A percentile compares a stretch with the other conserved stretches of the same genome.
Evolutionary conservation across 257 asterid species (phyloP).

Genomic region (Plantago ovata): DNA sequence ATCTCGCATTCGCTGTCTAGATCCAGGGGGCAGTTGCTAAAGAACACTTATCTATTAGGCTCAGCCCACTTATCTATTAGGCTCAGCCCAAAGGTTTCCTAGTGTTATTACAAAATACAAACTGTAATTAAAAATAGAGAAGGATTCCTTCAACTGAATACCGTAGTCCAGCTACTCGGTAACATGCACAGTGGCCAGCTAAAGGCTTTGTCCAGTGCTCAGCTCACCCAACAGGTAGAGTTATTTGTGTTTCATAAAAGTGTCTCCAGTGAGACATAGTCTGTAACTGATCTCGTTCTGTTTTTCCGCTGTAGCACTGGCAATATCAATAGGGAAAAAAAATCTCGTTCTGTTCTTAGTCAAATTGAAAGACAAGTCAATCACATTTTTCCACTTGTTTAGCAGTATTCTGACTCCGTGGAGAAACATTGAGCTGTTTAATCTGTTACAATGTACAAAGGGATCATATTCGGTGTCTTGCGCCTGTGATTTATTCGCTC

Average conservation of each 20-base stretch:
- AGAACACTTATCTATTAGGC: too few species aligned
- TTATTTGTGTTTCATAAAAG: neutral
- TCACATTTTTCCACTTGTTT: constrained; percentile 11
- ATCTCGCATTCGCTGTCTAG: neutral
- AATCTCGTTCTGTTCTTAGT: neutral
- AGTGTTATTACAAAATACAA: too few species aligned
- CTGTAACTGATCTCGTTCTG: too few species aligned
- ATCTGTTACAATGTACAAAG: neutral
- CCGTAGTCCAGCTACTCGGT: constrained; percentile 72
- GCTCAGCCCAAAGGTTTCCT: too few species aligned
- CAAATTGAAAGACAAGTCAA: neutral
- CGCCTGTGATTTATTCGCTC: too few species aligned
- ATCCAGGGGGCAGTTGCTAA: constrained; percentile 2
- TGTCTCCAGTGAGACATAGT: neutral
- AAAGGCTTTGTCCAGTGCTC: constrained; percentile 44
- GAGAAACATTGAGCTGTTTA: constrained; percentile 11
- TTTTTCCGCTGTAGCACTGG: too few species aligned
- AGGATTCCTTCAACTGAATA: constrained; percentile 64
- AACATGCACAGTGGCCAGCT: constrained; percentile 72
- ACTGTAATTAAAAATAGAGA: too few species aligned
- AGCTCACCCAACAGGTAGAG: constrained; percentile 40
- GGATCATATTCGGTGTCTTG: too few species aligned
- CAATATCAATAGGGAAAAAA: too few species aligned
- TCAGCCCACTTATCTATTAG: too few species aligned
- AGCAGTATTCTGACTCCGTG: constrained; percentile 20